Evolutionary conservation across 148 eudicot species (phyloP).

Genomic region (Spergularia marina): DNA sequence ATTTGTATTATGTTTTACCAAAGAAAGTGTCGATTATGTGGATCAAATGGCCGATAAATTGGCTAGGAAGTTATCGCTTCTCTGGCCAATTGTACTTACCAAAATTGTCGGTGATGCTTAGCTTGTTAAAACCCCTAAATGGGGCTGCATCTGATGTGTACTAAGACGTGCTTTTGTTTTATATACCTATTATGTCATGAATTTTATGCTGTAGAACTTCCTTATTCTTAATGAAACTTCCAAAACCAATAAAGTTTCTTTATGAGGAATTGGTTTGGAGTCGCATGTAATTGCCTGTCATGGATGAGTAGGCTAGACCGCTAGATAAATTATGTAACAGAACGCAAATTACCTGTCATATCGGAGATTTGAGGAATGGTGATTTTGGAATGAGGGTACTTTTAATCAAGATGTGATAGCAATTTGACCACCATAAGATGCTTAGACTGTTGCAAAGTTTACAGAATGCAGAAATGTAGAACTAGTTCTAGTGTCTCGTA

Average conservation of each 20-base stretch:
- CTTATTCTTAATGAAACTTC: background rate
- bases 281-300: background rate
- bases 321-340: background rate
- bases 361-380: background rate
- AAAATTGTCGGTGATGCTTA: background rate
- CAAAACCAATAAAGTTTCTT: background rate
- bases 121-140: background rate
- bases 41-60: too few relatives aligned
- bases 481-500: background rate
- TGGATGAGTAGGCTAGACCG: background rate
- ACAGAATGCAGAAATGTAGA: background rate
- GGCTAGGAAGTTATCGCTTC: background rate
- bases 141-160: background rate
- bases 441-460: background rate
- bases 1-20: too few relatives aligned
- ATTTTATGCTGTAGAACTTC: background rate
- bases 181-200: too few relatives aligned
- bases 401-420: background rate
- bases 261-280: background rate
- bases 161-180: background rate
- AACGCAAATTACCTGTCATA: background rate
- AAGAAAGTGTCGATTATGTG: background rate
- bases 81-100: background rate
- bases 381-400: background rate
- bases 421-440: background rate